These are phyloP conservation scores for Conidiobolus incongruus DNA, from an alignment of 371 early-diverging fungal genomes.

Conservation along the genomic window DNA sequence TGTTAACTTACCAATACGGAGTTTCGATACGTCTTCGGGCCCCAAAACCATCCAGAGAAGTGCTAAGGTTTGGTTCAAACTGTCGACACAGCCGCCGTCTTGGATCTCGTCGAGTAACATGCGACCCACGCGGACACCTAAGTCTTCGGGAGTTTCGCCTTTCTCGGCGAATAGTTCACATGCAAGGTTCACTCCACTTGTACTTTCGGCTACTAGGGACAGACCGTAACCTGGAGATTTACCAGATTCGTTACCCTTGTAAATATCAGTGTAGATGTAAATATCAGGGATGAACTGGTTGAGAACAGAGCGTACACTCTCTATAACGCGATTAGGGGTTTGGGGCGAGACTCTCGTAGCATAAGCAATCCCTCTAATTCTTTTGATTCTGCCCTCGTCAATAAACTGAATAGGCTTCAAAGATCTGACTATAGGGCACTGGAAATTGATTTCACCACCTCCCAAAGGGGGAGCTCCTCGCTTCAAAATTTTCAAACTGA, in stretches of 20 bases:
- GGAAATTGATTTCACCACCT: conserved; percentile 78
- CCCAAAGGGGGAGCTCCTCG: conserved; percentile 91
- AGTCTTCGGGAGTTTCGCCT: conserved; percentile 70
- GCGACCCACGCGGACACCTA: conserved; percentile 52
- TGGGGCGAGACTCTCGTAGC: conserved; percentile 86
- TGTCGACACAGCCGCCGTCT: conserved; percentile 78
- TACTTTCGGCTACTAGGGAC: conserved; percentile 79
- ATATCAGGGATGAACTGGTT: conserved; percentile 85
- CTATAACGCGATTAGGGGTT: conserved; percentile 80
- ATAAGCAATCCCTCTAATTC: conserved; percentile 90
- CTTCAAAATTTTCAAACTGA: conserved; percentile 40
- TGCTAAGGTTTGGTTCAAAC: conserved; percentile 65
- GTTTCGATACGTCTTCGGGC: conserved; percentile 82
- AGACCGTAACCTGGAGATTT: conserved; percentile 82
- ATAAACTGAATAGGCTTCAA: conserved; percentile 57
- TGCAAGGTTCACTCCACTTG: conserved; percentile 54
- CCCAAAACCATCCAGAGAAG: conserved; percentile 66
- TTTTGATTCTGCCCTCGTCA: conserved; percentile 69
- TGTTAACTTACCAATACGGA: conserved; percentile 63
- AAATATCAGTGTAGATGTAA: conserved; percentile 91
- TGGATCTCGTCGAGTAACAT: conserved; percentile 61
- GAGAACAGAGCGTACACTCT: conserved; percentile 60
- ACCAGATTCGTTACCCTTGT: conserved; percentile 86
- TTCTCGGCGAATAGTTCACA: conserved; percentile 62
- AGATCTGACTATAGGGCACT: conserved; percentile 57